Percentiles rank a stretch among this genome's conserved stretches.
These are phyloP conservation scores for Leccinum rimulosum DNA, from an alignment of 768 basidiomycete species.

Conservation along the genomic window DNA sequence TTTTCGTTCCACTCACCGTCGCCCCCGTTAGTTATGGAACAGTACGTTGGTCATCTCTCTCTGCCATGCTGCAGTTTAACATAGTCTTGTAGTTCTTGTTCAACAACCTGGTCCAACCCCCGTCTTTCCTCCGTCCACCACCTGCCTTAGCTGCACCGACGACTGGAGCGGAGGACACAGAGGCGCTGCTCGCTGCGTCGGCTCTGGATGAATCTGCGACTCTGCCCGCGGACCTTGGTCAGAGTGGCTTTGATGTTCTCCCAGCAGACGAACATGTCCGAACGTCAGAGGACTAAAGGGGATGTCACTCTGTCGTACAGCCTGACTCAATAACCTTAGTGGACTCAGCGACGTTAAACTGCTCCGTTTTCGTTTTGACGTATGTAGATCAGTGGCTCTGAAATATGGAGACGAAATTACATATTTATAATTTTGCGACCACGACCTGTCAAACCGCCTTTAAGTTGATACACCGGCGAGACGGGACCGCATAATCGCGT, in stretches of 20 bases:
- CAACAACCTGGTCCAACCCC: slow-evolving; percentile 73
- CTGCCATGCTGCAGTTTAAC: slow-evolving; percentile 7
- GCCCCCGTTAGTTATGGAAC: slow-evolving; percentile 70
- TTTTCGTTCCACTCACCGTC: slow-evolving; percentile 9
- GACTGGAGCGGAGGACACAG: slow-evolving; percentile 55
- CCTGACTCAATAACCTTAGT: background rate
- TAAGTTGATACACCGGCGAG: slow-evolving; percentile 7
- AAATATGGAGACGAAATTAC: background rate
- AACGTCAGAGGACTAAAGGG: slow-evolving; percentile 13
- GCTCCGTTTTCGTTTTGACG: background rate
- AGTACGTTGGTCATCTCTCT: slow-evolving; percentile 39
- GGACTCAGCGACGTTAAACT: background rate
- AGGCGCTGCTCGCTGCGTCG: slow-evolving; percentile 43
- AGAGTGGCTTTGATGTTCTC: slow-evolving; percentile 80
- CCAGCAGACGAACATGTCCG: slow-evolving; percentile 44
- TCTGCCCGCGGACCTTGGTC: slow-evolving; percentile 78
- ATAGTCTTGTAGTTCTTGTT: slow-evolving; percentile 67
- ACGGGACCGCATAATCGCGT: slow-evolving; percentile 13
- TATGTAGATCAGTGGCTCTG: background rate
- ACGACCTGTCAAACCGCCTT: background rate
- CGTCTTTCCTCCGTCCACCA: slow-evolving; percentile 56
- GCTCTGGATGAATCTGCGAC: slow-evolving; percentile 77
- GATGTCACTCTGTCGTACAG: background rate
- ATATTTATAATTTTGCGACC: background rate
- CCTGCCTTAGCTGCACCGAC: slow-evolving; percentile 28